These are phyloP conservation scores for Aspergillus clavatus DNA, from an alignment of 2,329 filamentous ascomycete genomes.

Conservation along the genomic window DNA sequence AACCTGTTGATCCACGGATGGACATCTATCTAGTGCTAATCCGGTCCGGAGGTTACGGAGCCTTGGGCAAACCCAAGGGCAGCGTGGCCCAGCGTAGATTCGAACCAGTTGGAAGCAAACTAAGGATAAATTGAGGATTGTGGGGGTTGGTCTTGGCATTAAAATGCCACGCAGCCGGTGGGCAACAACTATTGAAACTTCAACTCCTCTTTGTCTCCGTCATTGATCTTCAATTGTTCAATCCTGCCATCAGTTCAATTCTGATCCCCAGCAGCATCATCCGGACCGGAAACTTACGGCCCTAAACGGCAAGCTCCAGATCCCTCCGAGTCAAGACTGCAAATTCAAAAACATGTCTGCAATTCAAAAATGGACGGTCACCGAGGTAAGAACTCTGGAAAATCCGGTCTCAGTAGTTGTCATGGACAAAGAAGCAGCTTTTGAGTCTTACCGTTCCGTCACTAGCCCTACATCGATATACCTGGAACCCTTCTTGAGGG, in stretches of 20 bases:
- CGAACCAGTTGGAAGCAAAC: background rate
- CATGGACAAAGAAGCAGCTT: background rate
- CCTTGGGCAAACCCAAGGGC: no score
- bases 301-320: no score
- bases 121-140: background rate
- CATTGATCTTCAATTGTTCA: background rate
- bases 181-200: background rate
- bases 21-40: background rate
- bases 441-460: constrained; percentile 7
- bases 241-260: no score
- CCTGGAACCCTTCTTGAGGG: constrained; percentile 39
- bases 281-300: no score
- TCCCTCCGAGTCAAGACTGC: constrained; percentile 8
- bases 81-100: background rate
- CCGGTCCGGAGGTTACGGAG: background rate
- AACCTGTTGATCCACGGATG: background rate
- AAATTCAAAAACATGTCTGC: constrained; percentile 27
- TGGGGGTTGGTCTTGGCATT: background rate
- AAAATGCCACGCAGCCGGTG: background rate
- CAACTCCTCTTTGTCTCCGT: background rate
- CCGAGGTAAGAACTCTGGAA: constrained; percentile 31
- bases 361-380: constrained; percentile 45
- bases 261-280: background rate
- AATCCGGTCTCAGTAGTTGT: background rate
- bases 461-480: constrained; percentile 38